These are phyloP conservation scores for Gnetum montanum DNA, from an alignment of 75 land plant species.

Conservation along the genomic window DNA sequence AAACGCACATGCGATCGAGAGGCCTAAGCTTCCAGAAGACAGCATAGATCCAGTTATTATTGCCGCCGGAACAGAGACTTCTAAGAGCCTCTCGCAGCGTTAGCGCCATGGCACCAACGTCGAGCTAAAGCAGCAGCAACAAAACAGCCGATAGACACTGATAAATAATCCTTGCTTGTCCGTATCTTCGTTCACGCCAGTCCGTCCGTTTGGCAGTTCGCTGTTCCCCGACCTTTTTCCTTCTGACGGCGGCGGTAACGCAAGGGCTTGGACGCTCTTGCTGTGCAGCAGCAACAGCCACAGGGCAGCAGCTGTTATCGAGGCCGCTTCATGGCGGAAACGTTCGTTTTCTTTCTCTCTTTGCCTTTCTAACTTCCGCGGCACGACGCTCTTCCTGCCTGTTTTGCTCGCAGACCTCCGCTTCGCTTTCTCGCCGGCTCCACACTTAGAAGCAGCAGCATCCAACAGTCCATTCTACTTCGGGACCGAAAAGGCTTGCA, in stretches of 20 bases:
- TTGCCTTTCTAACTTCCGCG: constrained; percentile 37
- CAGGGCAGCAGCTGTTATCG: too few relatives aligned
- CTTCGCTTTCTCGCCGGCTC: constrained; percentile 42
- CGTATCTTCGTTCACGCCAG: too few relatives aligned
- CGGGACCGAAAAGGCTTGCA: neutral
- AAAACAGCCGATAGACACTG: too few relatives aligned
- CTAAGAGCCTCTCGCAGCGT: constrained; percentile 27
- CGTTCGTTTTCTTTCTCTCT: neutral
- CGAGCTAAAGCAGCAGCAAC: too few relatives aligned
- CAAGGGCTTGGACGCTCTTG: too few relatives aligned
- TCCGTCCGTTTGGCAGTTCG: too few relatives aligned
- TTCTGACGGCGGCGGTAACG: too few relatives aligned
- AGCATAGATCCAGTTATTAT: constrained; percentile 52
- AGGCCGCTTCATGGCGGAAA: neutral
- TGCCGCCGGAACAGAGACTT: constrained; percentile 40
- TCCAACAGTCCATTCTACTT: constrained; percentile 30
- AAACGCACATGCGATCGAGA: constrained; percentile 34
- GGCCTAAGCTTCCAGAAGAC: constrained; percentile 49
- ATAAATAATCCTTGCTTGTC: too few relatives aligned
- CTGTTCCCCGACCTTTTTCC: too few relatives aligned
- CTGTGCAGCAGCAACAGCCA: too few relatives aligned
- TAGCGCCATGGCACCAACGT: constrained; percentile 7
- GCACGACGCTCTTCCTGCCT: constrained; percentile 59
- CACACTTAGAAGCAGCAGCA: constrained; percentile 16
- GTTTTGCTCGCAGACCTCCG: constrained; percentile 46